These are phyloP conservation scores for Hypomyces rosellus DNA, from an alignment of 2,329 filamentous ascomycete species.

Conservation along the genomic window DNA sequence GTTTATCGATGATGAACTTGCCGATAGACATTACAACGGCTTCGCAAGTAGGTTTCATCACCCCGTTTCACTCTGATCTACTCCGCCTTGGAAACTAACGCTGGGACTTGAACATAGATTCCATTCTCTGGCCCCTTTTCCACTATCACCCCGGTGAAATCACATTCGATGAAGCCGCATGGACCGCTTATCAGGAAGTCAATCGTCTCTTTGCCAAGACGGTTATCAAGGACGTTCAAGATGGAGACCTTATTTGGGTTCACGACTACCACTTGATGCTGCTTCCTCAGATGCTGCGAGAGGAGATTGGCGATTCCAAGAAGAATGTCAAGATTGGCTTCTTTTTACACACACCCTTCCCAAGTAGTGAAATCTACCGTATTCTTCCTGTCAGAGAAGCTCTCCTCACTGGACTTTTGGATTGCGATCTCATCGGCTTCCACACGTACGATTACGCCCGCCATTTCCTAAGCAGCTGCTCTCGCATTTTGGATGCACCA, in stretches of 20 bases:
- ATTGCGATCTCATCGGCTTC: constrained; percentile 94
- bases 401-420: constrained; percentile 77
- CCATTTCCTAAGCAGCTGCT: constrained; percentile 94
- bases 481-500: constrained; percentile 72
- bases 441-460: constrained; percentile 99
- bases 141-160: constrained; percentile 99
- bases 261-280: constrained; percentile 99
- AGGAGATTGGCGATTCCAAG: constrained; percentile 72
- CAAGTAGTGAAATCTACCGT: constrained; percentile 92
- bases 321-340: constrained; percentile 97
- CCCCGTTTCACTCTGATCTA: not conserved
- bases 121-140: constrained; percentile 96
- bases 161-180: constrained; percentile 91
- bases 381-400: constrained; percentile 90
- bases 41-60: constrained; percentile 65
- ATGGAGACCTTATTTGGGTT: constrained; percentile 94
- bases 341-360: constrained; percentile 96
- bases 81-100: not conserved
- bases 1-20: constrained; percentile 88
- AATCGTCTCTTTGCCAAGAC: constrained; percentile 88
- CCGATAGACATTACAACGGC: constrained; percentile 94
- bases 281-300: constrained; percentile 87
- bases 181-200: constrained; percentile 88
- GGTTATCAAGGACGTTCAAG: constrained; percentile 79
- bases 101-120: constrained; percentile 50